Percentiles rank a stretch among this genome's conserved stretches.
phyloP scores from a whole-genome alignment of 2,329 filamentous ascomycete species.

The Dothideomycetes sp. region DNA sequence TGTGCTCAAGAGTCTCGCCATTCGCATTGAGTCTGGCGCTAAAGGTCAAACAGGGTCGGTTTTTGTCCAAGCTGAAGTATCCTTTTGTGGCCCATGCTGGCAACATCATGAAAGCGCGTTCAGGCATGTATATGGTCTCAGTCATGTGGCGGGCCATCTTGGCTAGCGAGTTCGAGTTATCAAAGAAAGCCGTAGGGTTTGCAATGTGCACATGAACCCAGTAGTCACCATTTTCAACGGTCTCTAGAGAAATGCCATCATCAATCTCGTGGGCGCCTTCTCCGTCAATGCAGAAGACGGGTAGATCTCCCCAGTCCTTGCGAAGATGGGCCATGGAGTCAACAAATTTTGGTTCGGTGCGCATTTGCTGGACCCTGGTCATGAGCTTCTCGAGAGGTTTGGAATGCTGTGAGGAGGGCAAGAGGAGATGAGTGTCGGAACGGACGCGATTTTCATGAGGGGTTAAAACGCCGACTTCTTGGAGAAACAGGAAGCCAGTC shows the following conservation, averaged over 20 bases:
- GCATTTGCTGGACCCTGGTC: conserved; percentile 22
- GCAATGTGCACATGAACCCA: conserved; percentile 76
- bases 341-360: conserved; percentile 28
- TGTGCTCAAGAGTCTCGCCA: conserved; percentile 46
- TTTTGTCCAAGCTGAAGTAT: conserved; percentile 44
- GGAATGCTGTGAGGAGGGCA: conserved; percentile 40
- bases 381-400: conserved; percentile 36
- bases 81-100: conserved; percentile 39
- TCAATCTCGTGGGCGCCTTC: conserved; percentile 62
- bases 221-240: conserved; percentile 37
- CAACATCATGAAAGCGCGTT: conserved; percentile 49
- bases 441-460: conserved; percentile 62
- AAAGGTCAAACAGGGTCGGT: conserved; percentile 52
- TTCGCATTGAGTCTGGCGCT: conserved; percentile 45
- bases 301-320: conserved; percentile 49
- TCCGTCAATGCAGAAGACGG: conserved; percentile 66
- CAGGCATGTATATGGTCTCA: conserved; percentile 48
- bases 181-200: conserved; percentile 64
- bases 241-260: conserved; percentile 66
- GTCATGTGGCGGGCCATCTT: conserved; percentile 52
- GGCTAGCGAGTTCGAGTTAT: conserved; percentile 48
- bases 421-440: conserved; percentile 47
- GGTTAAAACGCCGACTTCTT: conserved; percentile 63
- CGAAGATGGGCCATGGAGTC: conserved; percentile 51
- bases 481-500: conserved; percentile 57